Evolutionary conservation across 306 rosid genomes (phyloP), one percentile per base, ranked within the genome.

Genomic region (Macrotyloma uniflorum): DNA sequence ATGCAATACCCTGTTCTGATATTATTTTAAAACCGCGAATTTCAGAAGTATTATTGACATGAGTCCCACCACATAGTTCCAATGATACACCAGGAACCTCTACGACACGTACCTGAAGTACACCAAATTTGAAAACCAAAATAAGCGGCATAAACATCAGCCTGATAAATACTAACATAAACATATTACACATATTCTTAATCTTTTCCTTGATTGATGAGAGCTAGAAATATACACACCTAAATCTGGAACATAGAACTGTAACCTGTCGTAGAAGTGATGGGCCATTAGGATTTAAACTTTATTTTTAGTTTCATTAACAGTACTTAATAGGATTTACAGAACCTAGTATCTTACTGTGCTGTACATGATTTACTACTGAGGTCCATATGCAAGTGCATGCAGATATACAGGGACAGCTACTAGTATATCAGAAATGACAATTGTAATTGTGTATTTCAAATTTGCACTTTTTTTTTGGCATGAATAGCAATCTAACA

Each of bases 31-130:
- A 92, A 68, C 97, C 98, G 50, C 98, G 97, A 68, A 95, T 92
- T 85, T 95, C 98, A 77, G 95, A 90, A 80, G 97, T 95, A 80
- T 88, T 91, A 80, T 82, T 66, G 61, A 92, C 97, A 83, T 95
- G 98, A 74, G 98, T 95, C 66, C 98, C 98, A 8, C 98, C 97
- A 72, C 98, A 95, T 74, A 95, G 98, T 86, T 95, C 98, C 97
- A 95, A 82, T 6, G 98, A 95, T 68, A 92, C 96, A 70, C 96
- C 97, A 22, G 97, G 98, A 81, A 92, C 97, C 85, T 95, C 98
- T 74, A 95, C 93, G 59, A 95, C 98, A 24, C 97, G 97, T 69
- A 95, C 98, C 98, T 95, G 80, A 77, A 85, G 58, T 30, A 68
- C 54, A 76, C 57, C 84, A 85, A 80, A 74, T 58, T 80, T 35